Conservation (phyloP, 805 yeast species). For the Clavispora carvajalis region DNA sequence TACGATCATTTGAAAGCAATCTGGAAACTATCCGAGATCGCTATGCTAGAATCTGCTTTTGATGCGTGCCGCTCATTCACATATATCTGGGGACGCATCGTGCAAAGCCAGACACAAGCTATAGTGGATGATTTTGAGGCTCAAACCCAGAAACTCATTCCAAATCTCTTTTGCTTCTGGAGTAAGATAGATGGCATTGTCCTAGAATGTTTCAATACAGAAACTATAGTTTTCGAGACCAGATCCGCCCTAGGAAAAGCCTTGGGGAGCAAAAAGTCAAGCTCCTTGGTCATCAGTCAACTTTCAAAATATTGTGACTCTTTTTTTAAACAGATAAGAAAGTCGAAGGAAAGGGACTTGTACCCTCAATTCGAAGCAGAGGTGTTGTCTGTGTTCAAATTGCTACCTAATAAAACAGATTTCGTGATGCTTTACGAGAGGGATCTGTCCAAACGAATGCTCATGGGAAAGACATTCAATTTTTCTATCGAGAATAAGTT, state of each 20-base stretch:
- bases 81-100: slow-evolving; percentile 22
- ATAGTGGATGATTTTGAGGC: not conserved
- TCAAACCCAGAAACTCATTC: slow-evolving; percentile 5
- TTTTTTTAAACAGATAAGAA: slow-evolving; percentile 17
- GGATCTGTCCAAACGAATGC: slow-evolving; percentile 34
- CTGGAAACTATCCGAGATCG: slow-evolving; percentile 13
- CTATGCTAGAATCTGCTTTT: slow-evolving; percentile 16
- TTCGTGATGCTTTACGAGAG: slow-evolving; percentile 27
- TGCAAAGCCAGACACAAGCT: not conserved
- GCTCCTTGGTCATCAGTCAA: slow-evolving; percentile 15
- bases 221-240: slow-evolving; percentile 26
- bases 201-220: slow-evolving; percentile 6
- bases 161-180: slow-evolving; percentile 13
- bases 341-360: slow-evolving; percentile 6
- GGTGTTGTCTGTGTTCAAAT: slow-evolving; percentile 26
- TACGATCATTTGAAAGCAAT: slow-evolving; percentile 2
- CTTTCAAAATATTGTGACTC: slow-evolving; percentile 30
- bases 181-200: slow-evolving; percentile 10
- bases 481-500: slow-evolving; percentile 19
- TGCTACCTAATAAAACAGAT: slow-evolving; percentile 28
- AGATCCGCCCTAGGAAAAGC: slow-evolving; percentile 24
- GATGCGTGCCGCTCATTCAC: slow-evolving; percentile 18
- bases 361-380: slow-evolving; percentile 15
- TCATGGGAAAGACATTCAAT: slow-evolving; percentile 19
- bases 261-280: slow-evolving; percentile 8